Conservation (phyloP, 768 basidiomycete species). For the Lentinula boryana region DNA sequence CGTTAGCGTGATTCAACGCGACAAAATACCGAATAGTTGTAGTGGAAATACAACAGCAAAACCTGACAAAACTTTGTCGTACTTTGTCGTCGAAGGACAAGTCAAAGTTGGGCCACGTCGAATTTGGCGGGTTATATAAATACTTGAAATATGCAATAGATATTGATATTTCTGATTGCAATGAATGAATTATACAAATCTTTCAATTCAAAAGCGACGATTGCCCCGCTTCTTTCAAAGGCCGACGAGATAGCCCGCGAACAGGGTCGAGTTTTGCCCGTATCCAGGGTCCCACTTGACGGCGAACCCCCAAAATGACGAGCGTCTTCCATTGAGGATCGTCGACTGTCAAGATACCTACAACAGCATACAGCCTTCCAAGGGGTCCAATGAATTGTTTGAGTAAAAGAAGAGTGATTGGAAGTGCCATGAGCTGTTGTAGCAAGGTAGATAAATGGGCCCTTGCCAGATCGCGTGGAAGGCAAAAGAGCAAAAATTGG, state of each 20-base stretch:
- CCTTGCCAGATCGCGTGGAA: background rate
- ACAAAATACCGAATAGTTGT: background rate
- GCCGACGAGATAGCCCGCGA: background rate
- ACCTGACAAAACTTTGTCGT: background rate
- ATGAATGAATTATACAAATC: background rate
- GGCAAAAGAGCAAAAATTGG: too few species aligned
- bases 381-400: background rate
- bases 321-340: background rate
- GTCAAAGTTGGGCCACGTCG: background rate
- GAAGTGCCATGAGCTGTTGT: background rate
- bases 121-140: background rate
- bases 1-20: background rate
- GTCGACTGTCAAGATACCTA: background rate
- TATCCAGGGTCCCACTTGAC: background rate
- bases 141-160: background rate
- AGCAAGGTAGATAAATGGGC: background rate
- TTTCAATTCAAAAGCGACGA: background rate
- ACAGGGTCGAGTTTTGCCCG: background rate
- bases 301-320: background rate
- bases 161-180: background rate
- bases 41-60: background rate
- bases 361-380: background rate
- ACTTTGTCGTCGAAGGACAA: background rate
- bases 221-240: background rate
- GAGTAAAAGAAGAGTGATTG: background rate